These are phyloP conservation scores for Ogataea sp. DNA, from an alignment of 805 yeast genomes.

Conservation along the genomic window DNA sequence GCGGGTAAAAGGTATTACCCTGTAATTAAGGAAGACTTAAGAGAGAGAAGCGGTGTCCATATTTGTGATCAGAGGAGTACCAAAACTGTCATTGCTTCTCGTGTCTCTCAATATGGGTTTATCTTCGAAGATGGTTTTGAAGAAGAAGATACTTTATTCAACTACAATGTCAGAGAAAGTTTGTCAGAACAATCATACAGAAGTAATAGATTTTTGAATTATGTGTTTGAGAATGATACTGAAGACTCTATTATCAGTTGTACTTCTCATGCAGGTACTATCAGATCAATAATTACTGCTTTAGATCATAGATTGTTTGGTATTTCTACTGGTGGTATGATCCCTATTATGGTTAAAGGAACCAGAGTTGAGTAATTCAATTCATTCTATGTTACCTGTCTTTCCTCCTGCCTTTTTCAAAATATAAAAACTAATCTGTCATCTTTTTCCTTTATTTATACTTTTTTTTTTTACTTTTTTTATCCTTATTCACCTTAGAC, in stretches of 20 bases:
- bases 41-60: constrained; percentile 57
- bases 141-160: constrained; percentile 43
- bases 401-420: too few relatives aligned
- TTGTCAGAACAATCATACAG: constrained; percentile 42
- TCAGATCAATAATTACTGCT: constrained; percentile 41
- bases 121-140: constrained; percentile 33
- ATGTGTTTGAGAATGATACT: constrained; percentile 28
- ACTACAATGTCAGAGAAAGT: constrained; percentile 38
- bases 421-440: too few relatives aligned
- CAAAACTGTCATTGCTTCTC: constrained; percentile 27
- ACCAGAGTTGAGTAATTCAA: constrained; percentile 10
- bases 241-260: constrained; percentile 31
- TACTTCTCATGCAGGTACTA: constrained; percentile 58
- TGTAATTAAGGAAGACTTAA: constrained; percentile 34
- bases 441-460: too few relatives aligned
- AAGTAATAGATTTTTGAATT: constrained; percentile 35
- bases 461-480: too few relatives aligned
- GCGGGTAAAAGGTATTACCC: constrained; percentile 14
- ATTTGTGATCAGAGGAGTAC: constrained; percentile 51
- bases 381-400: too few relatives aligned
- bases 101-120: constrained; percentile 35
- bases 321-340: constrained; percentile 59
- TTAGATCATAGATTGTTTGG: constrained; percentile 48
- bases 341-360: constrained; percentile 48
- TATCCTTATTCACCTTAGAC: too few relatives aligned